These are phyloP conservation scores for Coemansia guatemalensis DNA, from an alignment of 192 early-diverging fungal species.

Conservation along the genomic window DNA sequence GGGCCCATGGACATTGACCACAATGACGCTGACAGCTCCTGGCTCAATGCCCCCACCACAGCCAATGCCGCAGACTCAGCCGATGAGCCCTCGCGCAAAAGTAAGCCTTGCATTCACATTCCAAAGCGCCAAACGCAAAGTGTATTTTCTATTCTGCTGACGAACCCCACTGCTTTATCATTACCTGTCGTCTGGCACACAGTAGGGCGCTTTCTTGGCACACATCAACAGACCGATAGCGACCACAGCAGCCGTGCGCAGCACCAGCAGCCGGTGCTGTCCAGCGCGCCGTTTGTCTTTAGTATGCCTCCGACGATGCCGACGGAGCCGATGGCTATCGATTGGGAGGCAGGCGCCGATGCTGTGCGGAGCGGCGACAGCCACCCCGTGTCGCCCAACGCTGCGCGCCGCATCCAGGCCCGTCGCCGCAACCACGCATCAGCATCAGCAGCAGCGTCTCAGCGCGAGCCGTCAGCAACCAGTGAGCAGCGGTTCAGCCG, in stretches of 20 bases:
- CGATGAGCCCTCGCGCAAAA: conserved; percentile 29
- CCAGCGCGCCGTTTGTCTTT: conserved; percentile 42
- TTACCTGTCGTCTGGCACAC: no score
- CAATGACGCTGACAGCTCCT: conserved; percentile 37
- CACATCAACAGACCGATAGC: neutral
- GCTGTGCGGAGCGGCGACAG: conserved; percentile 12
- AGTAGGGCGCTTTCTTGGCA: neutral
- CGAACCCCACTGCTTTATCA: no score
- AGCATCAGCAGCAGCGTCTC: neutral
- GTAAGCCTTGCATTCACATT: conserved; percentile 3
- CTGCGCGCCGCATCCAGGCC: conserved; percentile 18
- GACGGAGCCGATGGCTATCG: conserved; percentile 13
- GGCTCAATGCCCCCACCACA: conserved; percentile 28
- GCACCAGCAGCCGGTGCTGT: conserved; percentile 6
- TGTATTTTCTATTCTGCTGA: no score
- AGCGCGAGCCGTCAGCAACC: conserved; percentile 1
- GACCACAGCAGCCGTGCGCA: neutral
- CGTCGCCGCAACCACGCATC: conserved; percentile 14
- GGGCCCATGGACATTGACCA: conserved; percentile 50
- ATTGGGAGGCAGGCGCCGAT: conserved; percentile 13
- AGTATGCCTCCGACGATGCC: conserved; percentile 17
- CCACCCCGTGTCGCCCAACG: conserved; percentile 39
- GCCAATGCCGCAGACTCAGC: neutral
- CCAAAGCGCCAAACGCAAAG: no score
- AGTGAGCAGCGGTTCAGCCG: neutral